Base-by-base conservation (phyloP, 352 stramenopile genomes). In the Globisporangium okanoganense region DNA sequence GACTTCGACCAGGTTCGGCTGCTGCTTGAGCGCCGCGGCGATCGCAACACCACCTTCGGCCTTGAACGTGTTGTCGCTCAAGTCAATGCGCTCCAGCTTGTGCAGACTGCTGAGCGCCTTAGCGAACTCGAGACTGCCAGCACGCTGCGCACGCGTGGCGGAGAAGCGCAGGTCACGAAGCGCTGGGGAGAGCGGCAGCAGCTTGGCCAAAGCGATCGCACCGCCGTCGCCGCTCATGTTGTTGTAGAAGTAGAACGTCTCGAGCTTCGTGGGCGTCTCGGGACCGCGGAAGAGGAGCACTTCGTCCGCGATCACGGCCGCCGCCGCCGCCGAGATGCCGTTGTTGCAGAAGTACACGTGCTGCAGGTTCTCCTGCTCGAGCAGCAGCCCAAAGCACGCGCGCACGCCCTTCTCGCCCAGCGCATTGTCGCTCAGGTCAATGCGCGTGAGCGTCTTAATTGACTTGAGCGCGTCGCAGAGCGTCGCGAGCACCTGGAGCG, bases 201-300 rank as follows among this genome's bases (percentile, higher is more conserved):
- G 77, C 63, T 85, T 79, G 27, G 85, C 87, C 29, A 97, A 72
- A 43, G 92, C 92, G 35, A 85, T 84, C 36, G 90, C 93, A 18
- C 94, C 95, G n/a, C 83, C 89, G 56, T 97, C 87, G 27, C 93
- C 96, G 66, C 90, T 98, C 95, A 98, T 98, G 71, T 98, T 99
- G 74, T 98, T 98, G 82, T 97, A 98, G 58, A 98, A 98, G 72
- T 99, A 93, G 67, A 99, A 92, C 29, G 75, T 95, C 60, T 94
- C 74, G 61, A 98, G 85, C 69, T 90, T 90, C 29, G 88, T 96
- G 3, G 84, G 82, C 8, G 66, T 72, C 59, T 86, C 76, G 0
- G 56, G 54, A 24, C 80, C 82, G 22, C 82, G 76, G 71, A 92
- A 95, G 22, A 95, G 72, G 56, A 97, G 75, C 57, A 98, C 86